phyloP scores from a whole-genome alignment of 441 rosid species.

The Flueggea neowawraea region DNA sequence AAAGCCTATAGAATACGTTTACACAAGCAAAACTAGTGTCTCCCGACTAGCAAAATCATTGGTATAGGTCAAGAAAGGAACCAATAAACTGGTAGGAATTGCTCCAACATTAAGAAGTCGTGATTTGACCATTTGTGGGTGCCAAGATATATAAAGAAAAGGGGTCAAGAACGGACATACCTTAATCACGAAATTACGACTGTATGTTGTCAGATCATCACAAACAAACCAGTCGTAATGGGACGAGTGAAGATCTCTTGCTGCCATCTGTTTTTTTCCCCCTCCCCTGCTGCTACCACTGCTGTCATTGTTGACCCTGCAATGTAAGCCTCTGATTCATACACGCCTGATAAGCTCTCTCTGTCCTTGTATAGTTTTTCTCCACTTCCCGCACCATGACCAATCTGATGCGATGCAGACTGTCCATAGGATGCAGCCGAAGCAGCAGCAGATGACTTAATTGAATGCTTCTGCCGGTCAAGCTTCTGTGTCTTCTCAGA shows the following conservation, averaged over 20 bases:
- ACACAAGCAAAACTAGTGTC: too few relatives aligned
- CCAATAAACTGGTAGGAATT: conserved; percentile 52
- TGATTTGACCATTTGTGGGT: too few relatives aligned
- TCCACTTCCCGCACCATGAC: conserved; percentile 16
- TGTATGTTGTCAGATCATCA: conserved; percentile 66
- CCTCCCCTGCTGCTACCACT: conserved; percentile 84
- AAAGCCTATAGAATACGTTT: too few relatives aligned
- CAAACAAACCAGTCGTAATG: conserved; percentile 92
- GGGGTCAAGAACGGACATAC: too few relatives aligned
- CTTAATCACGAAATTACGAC: conserved; percentile 61
- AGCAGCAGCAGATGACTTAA: conserved; percentile 54
- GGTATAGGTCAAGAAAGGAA: conserved; percentile 3
- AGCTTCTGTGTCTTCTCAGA: conserved; percentile 2
- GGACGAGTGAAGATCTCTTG: conserved; percentile 65
- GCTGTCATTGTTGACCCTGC: conserved; percentile 85
- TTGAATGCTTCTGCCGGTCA: conserved; percentile 26
- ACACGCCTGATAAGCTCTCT: conserved; percentile 26
- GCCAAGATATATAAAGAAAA: too few relatives aligned
- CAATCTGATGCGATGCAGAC: conserved; percentile 37
- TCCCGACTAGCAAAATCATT: too few relatives aligned
- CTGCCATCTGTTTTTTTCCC: conserved; percentile 55
- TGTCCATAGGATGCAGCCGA: conserved; percentile 84
- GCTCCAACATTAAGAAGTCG: too few relatives aligned
- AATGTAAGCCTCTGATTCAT: conserved; percentile 69
- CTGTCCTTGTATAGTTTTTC: conserved; percentile 19